Evolutionary conservation across 257 asterid genomes (phyloP).

Genomic region (Paulownia fortunei): DNA sequence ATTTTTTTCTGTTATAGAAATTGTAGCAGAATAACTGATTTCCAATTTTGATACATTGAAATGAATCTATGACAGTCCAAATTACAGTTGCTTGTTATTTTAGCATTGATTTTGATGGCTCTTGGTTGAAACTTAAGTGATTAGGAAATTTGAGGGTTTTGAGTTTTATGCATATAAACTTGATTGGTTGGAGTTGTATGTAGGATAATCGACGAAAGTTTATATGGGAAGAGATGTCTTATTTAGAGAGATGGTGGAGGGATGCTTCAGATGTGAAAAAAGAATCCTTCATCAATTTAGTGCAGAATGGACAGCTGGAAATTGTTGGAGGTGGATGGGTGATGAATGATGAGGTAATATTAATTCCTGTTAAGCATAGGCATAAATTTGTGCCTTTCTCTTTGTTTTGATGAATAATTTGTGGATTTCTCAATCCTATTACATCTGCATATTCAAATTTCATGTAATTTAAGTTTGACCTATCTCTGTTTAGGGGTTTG

Average conservation of each 20-base stretch:
- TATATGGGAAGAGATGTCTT: constrained; percentile 99
- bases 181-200: constrained; percentile 30
- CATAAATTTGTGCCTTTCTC: not conserved
- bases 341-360: constrained; percentile 97
- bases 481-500: constrained; percentile 15
- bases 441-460: not conserved
- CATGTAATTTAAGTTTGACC: constrained; percentile 10
- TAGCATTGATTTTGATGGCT: constrained; percentile 5
- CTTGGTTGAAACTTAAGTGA: constrained; percentile 6
- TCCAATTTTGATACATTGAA: not conserved
- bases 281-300: constrained; percentile 77
- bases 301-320: constrained; percentile 89
- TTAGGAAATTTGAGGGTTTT: constrained; percentile 8
- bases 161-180: constrained; percentile 14
- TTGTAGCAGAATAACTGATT: not conserved
- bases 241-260: constrained; percentile 99
- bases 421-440: not conserved
- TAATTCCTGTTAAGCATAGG: constrained; percentile 5
- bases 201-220: constrained; percentile 90
- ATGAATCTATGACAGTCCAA: not conserved
- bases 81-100: constrained; percentile 7
- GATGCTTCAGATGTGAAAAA: constrained; percentile 74
- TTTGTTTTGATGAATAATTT: not conserved
- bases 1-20: constrained; percentile 8
- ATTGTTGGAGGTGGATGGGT: constrained; percentile 99